Conservation (phyloP, 129 eudicot genomes). For the Pulicaria dysenterica region DNA sequence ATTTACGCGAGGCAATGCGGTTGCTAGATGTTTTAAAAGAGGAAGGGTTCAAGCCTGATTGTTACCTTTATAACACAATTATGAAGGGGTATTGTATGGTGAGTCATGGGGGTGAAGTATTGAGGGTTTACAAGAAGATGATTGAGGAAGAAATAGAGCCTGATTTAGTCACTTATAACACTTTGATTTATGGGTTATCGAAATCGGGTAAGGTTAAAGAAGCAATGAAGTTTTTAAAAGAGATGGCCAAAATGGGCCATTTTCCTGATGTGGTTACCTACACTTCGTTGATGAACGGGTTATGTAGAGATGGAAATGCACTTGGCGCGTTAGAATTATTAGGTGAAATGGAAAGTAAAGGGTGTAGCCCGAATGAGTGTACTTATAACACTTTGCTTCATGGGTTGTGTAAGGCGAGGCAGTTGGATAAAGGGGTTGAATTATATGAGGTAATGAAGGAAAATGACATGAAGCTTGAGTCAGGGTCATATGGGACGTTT, state of each 20-base stretch:
- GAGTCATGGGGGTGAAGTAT: constrained; percentile 65
- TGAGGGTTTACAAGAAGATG: constrained; percentile 79
- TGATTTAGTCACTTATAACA: constrained; percentile 70
- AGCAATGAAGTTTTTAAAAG: constrained; percentile 57
- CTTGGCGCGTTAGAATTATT: constrained; percentile 70
- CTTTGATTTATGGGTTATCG: constrained; percentile 83
- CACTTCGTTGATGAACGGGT: constrained; percentile 94
- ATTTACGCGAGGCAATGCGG: constrained; percentile 79
- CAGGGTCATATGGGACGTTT: constrained; percentile 81
- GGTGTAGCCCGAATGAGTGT: constrained; percentile 80
- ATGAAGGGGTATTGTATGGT: constrained; percentile 93
- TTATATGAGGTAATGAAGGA: constrained; percentile 66
- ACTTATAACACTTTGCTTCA: constrained; percentile 86
- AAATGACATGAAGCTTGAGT: constrained; percentile 67
- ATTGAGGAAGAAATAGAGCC: constrained; percentile 75
- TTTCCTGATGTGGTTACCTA: constrained; percentile 86
- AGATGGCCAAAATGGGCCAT: constrained; percentile 76
- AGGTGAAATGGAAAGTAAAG: constrained; percentile 73
- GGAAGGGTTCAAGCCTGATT: constrained; percentile 87
- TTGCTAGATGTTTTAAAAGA: constrained; percentile 57
- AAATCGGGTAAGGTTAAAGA: constrained; percentile 84
- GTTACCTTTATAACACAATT: constrained; percentile 80
- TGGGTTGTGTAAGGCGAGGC: constrained; percentile 79
- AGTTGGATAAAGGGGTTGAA: constrained; percentile 65
- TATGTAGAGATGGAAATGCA: constrained; percentile 85